Percentiles rank a stretch among this genome's conserved stretches.
Evolutionary conservation across 495 filamentous ascomycete genomes (phyloP).

Genomic region (Tuber microsphaerosporum): DNA sequence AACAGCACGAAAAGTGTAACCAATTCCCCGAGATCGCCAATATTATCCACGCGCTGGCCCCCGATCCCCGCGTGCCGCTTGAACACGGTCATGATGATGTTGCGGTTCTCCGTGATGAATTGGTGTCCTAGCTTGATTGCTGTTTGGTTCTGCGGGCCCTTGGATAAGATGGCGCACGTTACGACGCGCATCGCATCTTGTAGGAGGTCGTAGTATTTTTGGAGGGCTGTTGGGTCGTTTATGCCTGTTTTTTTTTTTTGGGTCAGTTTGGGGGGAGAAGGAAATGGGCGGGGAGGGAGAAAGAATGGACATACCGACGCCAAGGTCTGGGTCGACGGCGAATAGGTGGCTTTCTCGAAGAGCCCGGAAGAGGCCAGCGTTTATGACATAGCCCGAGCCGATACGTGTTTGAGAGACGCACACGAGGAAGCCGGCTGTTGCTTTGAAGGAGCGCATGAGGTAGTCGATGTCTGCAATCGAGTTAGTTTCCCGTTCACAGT

Average conservation of each 20-base stretch:
- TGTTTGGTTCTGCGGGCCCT: conserved; percentile 72
- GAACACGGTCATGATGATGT: conserved; percentile 76
- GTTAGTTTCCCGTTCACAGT: conserved; percentile 25
- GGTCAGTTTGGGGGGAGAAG: conserved; percentile 8
- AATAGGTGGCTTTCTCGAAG: conserved; percentile 74
- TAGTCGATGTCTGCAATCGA: conserved; percentile 48
- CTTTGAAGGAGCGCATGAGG: conserved; percentile 60
- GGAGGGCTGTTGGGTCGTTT: conserved; percentile 62
- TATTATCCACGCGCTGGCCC: conserved; percentile 44
- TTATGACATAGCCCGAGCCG: conserved; percentile 74
- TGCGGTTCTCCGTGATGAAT: conserved; percentile 73
- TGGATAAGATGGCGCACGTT: conserved; percentile 64
- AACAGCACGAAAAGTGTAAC: conserved; percentile 54
- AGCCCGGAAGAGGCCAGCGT: conserved; percentile 79
- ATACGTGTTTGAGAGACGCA: conserved; percentile 69
- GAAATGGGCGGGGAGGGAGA: conserved; percentile 26
- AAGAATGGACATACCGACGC: conserved; percentile 54
- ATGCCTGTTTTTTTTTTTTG: conserved; percentile 48
- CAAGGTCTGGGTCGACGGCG: conserved; percentile 85
- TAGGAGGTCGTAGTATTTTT: conserved; percentile 75
- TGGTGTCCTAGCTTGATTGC: conserved; percentile 62
- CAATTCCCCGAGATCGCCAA: conserved; percentile 48
- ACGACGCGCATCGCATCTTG: conserved; percentile 75
- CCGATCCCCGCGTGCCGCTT: conserved; percentile 83
- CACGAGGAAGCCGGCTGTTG: conserved; percentile 74